phyloP scores from a whole-genome alignment of 208 protist species.

The Wallacemonas sp. region DNA sequence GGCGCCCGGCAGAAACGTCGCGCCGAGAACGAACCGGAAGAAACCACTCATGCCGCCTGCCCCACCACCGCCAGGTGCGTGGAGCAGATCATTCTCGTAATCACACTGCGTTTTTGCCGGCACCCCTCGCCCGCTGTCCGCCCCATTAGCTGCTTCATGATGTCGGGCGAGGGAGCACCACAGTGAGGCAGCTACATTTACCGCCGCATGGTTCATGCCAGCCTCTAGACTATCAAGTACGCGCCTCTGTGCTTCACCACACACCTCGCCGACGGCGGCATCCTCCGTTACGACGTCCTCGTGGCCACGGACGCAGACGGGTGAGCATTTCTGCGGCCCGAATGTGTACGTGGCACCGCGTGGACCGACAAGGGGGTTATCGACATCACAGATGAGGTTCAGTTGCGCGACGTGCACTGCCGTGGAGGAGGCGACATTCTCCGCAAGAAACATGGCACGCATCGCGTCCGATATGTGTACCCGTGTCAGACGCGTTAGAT shows the following conservation, averaged over 20 bases:
- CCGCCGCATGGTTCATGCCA: conserved; percentile 58
- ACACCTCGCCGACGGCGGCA: conserved; percentile 38
- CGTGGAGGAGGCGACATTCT: neutral
- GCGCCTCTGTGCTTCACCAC: conserved; percentile 16
- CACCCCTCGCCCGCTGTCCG: neutral
- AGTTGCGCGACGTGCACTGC: conserved; percentile 16
- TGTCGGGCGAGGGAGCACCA: neutral
- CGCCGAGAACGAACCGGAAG: conserved; percentile 53
- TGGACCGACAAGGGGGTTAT: conserved; percentile 62
- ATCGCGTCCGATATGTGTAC: conserved; percentile 27
- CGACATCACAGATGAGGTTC: conserved; percentile 75
- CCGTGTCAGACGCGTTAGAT: conserved; percentile 39
- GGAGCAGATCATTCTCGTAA: conserved; percentile 19
- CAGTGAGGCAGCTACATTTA: neutral
- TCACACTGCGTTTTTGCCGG: neutral
- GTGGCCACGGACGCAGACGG: conserved; percentile 1
- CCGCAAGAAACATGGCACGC: conserved; percentile 10
- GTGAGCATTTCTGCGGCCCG: conserved; percentile 77
- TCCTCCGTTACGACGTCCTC: conserved; percentile 17
- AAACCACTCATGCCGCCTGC: conserved; percentile 83
- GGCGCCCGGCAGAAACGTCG: conserved; percentile 45
- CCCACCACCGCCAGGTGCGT: conserved; percentile 52
- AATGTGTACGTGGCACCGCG: conserved; percentile 67
- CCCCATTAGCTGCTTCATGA: neutral
- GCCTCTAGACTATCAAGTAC: conserved; percentile 48